A percentile compares a stretch with the other conserved stretches of the same genome.
phyloP scores from a whole-genome alignment of 1,284 basidiomycete species.

The Sanghuangporus baumii region DNA sequence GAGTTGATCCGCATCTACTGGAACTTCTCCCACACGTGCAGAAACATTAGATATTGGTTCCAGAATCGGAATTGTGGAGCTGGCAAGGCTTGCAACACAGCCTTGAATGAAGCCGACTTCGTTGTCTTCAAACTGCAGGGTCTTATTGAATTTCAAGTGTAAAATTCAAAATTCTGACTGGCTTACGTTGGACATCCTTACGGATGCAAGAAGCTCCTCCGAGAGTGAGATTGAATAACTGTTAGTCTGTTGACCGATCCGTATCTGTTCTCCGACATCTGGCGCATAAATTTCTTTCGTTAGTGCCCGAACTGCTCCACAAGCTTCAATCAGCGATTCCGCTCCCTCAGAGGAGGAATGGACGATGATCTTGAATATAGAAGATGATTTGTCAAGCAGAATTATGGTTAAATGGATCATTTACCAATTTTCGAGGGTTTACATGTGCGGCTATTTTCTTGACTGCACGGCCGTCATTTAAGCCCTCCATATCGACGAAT shows the following conservation, averaged over 20 bases:
- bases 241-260: conserved; percentile 94
- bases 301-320: conserved; percentile 77
- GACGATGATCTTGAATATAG: conserved; percentile 69
- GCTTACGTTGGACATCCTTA: conserved; percentile 86
- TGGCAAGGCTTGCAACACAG: conserved; percentile 75
- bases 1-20: conserved; percentile 18
- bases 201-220: conserved; percentile 73
- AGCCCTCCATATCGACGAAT: conserved; percentile 92
- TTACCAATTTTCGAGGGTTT: conserved; percentile 90
- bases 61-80: conserved; percentile 67
- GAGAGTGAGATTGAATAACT: conserved; percentile 93
- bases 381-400: conserved; percentile 3
- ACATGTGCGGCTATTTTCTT: conserved; percentile 97
- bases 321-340: conserved; percentile 70
- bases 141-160: background rate
- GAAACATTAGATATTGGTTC: conserved; percentile 39
- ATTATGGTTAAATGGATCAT: background rate
- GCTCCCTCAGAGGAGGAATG: conserved; percentile 69
- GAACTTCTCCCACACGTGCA: conserved; percentile 24
- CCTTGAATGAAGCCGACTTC: conserved; percentile 91
- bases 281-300: conserved; percentile 90
- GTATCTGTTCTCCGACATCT: conserved; percentile 62
- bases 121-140: conserved; percentile 86
- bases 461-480: conserved; percentile 94
- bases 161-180: background rate